phyloP scores from a whole-genome alignment of 2,329 filamentous ascomycete genomes.

The Sclerotinia glacialis region DNA sequence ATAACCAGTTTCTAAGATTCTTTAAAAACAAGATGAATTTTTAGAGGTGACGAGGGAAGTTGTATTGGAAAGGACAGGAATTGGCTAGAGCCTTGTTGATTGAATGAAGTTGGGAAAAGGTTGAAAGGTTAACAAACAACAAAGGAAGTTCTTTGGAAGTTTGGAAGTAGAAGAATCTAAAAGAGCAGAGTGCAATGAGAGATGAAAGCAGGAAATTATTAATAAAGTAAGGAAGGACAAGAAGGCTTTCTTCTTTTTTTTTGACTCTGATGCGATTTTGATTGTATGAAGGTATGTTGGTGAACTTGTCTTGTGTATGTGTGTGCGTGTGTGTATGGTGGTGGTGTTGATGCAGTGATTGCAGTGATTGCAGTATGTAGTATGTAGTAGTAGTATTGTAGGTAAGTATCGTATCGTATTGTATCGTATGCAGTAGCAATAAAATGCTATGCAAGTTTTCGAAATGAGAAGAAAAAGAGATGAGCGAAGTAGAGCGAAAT shows the following conservation, averaged over 20 bases:
- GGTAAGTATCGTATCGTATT: too few relatives aligned
- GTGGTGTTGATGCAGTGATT: neutral
- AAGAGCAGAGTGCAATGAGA: conserved; percentile 3
- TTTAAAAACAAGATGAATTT: neutral
- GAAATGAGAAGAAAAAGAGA: neutral
- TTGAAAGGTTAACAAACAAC: conserved; percentile 1
- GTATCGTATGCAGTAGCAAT: neutral
- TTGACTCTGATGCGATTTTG: neutral
- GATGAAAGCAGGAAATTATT: conserved; percentile 4
- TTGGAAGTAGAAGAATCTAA: conserved; percentile 1
- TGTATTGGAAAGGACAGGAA: conserved; percentile 19
- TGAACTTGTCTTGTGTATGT: too few relatives aligned
- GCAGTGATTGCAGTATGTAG: conserved; percentile 13
- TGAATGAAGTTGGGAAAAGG: neutral
- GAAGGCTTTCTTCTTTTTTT: neutral
- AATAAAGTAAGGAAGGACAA: conserved; percentile 5
- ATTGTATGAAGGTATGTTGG: neutral
- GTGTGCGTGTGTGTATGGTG: neutral
- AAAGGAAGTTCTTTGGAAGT: conserved; percentile 17
- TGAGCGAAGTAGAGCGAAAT: neutral
- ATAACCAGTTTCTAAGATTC: neutral
- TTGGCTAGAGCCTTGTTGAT: conserved; percentile 10
- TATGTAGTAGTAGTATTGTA: neutral
- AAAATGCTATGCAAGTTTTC: conserved; percentile 17
- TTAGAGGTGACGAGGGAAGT: neutral